Evolutionary conservation across 2,329 filamentous ascomycete genomes (phyloP).

Genomic region (Curvularia spicifera): DNA sequence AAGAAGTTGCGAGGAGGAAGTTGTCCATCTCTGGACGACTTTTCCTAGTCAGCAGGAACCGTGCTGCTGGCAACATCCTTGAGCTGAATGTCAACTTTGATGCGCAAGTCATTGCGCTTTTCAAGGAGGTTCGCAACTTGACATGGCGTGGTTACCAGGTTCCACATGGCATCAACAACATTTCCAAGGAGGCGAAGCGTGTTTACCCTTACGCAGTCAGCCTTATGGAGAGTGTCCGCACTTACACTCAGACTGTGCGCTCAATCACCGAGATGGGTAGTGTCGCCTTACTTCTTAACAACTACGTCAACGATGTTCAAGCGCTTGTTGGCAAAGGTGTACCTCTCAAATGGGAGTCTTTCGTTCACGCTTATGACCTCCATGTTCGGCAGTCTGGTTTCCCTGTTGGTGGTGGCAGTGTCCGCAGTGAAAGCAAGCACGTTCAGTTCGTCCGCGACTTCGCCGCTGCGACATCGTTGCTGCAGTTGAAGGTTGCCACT

Average conservation of each 20-base stretch:
- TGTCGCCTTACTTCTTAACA: constrained; percentile 84
- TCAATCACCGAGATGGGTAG: constrained; percentile 85
- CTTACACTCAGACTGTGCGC: constrained; percentile 84
- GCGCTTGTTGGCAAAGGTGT: constrained; percentile 83
- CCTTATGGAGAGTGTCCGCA: constrained; percentile 98
- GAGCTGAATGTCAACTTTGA: constrained; percentile 97
- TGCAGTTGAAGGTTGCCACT: constrained; percentile 86
- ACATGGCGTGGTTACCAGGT: constrained; percentile 95
- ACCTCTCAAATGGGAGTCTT: constrained; percentile 94
- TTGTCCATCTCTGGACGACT: constrained; percentile 91
- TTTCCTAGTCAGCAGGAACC: constrained; percentile 86
- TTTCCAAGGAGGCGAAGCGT: constrained; percentile 97
- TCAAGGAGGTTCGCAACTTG: constrained; percentile 97
- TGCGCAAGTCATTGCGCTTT: constrained; percentile 92
- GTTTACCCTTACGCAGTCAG: constrained; percentile 98
- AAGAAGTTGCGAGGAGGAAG: constrained; percentile 85
- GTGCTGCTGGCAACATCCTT: constrained; percentile 86
- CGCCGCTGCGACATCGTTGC: constrained; percentile 80
- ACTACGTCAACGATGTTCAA: constrained; percentile 91
- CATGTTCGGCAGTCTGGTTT: constrained; percentile 72
- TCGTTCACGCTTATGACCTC: constrained; percentile 94
- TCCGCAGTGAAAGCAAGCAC: constrained; percentile 80
- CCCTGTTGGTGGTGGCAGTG: constrained; percentile 64
- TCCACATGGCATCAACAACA: constrained; percentile 91
- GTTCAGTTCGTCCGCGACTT: constrained; percentile 97